phyloP scores from a whole-genome alignment of 257 asterid species.

The Salvia rosmarinus region DNA sequence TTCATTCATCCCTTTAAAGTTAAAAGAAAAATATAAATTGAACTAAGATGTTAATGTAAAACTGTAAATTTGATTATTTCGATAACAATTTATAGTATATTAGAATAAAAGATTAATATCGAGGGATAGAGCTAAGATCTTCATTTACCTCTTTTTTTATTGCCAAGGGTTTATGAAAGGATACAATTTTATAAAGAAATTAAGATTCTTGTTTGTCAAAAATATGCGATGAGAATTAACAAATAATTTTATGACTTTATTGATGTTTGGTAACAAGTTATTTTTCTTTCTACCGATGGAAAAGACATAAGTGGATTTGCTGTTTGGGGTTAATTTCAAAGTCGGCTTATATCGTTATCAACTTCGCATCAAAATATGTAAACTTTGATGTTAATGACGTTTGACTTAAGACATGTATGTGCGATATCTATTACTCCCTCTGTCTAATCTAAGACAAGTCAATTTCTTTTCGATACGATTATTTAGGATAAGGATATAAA shows the following conservation, averaged over 20 bases:
- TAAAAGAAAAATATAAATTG: no score
- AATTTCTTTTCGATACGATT: no score
- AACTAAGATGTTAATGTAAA: no score
- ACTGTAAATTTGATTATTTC: no score
- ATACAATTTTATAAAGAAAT: no score
- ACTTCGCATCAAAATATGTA: not conserved
- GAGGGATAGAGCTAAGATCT: not conserved
- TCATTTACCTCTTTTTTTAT: not conserved
- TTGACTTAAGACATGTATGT: constrained; percentile 4
- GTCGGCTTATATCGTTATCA: constrained; percentile 9
- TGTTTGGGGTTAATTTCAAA: not conserved
- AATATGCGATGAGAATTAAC: not conserved
- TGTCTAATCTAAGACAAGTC: no score
- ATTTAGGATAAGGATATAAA: no score
- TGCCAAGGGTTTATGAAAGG: no score
- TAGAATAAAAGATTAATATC: no score
- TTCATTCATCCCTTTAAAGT: no score
- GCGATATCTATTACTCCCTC: no score
- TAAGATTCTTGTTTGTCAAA: constrained; percentile 2
- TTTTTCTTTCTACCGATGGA: not conserved
- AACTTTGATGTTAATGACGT: not conserved
- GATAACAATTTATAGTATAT: no score
- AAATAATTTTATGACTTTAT: not conserved
- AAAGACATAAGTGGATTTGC: not conserved
- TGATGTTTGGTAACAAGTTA: not conserved